Conservation (phyloP, 176 grass and related monocot species). For the Carex myosuroides region DNA sequence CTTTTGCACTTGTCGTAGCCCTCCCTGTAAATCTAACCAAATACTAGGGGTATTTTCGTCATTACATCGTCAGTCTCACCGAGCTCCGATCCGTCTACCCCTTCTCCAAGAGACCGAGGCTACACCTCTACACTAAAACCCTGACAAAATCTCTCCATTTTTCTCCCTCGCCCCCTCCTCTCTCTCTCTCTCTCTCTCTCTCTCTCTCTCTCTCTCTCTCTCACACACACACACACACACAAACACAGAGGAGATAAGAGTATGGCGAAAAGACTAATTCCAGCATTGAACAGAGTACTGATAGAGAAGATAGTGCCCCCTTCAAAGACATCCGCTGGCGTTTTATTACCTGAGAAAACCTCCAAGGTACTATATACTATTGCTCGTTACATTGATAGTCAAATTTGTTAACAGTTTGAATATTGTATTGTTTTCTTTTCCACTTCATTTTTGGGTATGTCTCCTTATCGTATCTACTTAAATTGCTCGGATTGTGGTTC, state of each 20-base stretch:
- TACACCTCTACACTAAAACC: too few species aligned
- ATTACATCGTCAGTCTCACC: too few species aligned
- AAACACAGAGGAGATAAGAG: not conserved
- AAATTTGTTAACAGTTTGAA: too few species aligned
- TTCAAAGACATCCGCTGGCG: not conserved
- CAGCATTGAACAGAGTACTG: conserved; percentile 14
- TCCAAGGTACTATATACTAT: not conserved
- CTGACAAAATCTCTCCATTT: not conserved
- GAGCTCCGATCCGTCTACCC: too few species aligned
- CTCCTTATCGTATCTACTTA: too few species aligned
- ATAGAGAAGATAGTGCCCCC: conserved; percentile 15
- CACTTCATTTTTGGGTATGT: not conserved
- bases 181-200: not conserved
- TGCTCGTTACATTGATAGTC: not conserved
- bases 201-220: not conserved
- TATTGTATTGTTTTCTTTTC: not conserved
- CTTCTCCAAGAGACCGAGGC: too few species aligned
- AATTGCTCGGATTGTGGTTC: too few species aligned
- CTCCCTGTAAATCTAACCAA: too few species aligned
- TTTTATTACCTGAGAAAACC: conserved; percentile 20
- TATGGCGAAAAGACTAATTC: conserved; percentile 5
- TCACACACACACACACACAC: not conserved
- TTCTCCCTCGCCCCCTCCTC: not conserved
- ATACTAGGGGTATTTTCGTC: too few species aligned
- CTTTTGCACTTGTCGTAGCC: too few species aligned